Conservation (phyloP, 345 rosid genomes). For the Populus pruinosa region DNA sequence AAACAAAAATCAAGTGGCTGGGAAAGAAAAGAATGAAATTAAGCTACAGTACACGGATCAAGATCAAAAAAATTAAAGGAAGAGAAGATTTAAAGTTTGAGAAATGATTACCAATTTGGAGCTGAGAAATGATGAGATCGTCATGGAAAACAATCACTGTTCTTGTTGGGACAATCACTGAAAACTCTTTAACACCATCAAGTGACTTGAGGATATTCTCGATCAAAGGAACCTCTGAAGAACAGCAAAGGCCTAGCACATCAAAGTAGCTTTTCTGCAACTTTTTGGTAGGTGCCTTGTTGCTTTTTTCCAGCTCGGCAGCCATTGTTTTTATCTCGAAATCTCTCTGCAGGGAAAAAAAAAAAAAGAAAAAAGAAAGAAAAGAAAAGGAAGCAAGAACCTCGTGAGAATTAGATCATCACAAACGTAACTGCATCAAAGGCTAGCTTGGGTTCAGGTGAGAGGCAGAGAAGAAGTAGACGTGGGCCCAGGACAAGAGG, state of each 20-base stretch:
- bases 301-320: not conserved
- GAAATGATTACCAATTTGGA: conserved; percentile 57
- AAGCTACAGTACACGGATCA: not conserved
- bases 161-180: conserved; percentile 71
- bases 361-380: too few relatives aligned
- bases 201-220: conserved; percentile 61
- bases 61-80: not conserved
- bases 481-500: too few relatives aligned
- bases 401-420: too few relatives aligned
- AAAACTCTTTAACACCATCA: conserved; percentile 59
- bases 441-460: too few relatives aligned
- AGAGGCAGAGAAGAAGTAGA: too few relatives aligned
- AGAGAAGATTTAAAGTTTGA: not conserved
- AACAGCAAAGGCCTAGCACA: conserved; percentile 79
- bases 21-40: not conserved
- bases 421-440: too few relatives aligned
- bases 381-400: not conserved
- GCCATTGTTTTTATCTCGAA: not conserved
- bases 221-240: conserved; percentile 77
- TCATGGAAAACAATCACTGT: conserved; percentile 94
- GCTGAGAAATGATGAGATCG: conserved; percentile 52
- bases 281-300: conserved; percentile 18
- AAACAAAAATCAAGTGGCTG: not conserved
- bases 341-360: not conserved
- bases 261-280: conserved; percentile 78